Conservation (phyloP, 1,284 basidiomycete genomes). For the Mycosarcoma maydis region DNA sequence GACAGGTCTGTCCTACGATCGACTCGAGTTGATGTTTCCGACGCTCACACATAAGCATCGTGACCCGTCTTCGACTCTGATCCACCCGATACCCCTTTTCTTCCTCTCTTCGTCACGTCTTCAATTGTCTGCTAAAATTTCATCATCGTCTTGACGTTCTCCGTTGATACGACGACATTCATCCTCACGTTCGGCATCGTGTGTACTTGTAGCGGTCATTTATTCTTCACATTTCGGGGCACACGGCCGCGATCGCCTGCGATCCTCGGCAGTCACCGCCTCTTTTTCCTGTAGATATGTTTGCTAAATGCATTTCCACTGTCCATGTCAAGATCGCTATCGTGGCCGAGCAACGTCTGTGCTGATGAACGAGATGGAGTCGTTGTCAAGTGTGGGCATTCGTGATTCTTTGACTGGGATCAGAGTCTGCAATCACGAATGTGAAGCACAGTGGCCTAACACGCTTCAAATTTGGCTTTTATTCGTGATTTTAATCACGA, state of each 20-base stretch:
- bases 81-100: constrained; percentile 24
- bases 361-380: too few relatives aligned
- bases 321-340: background rate
- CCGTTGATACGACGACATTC: constrained; percentile 5
- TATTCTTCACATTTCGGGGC: background rate
- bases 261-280: background rate
- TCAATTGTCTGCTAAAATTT: constrained; percentile 37
- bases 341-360: too few relatives aligned
- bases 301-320: constrained; percentile 1
- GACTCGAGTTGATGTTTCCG: constrained; percentile 20
- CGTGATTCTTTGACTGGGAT: too few relatives aligned
- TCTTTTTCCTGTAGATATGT: constrained; percentile 10
- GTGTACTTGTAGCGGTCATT: constrained; percentile 40
- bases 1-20: constrained; percentile 34
- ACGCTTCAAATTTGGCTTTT: too few relatives aligned
- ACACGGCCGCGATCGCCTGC: background rate
- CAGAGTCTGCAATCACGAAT: too few relatives aligned
- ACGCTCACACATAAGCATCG: constrained; percentile 17
- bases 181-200: constrained; percentile 26
- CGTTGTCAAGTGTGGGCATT: too few relatives aligned
- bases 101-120: constrained; percentile 9
- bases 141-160: background rate
- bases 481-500: too few relatives aligned
- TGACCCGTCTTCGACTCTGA: constrained; percentile 23
- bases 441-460: too few relatives aligned